Percentiles rank a stretch among this genome's conserved stretches.
phyloP scores from a whole-genome alignment of 2,329 filamentous ascomycete species.

The Trichophyton equinum region DNA sequence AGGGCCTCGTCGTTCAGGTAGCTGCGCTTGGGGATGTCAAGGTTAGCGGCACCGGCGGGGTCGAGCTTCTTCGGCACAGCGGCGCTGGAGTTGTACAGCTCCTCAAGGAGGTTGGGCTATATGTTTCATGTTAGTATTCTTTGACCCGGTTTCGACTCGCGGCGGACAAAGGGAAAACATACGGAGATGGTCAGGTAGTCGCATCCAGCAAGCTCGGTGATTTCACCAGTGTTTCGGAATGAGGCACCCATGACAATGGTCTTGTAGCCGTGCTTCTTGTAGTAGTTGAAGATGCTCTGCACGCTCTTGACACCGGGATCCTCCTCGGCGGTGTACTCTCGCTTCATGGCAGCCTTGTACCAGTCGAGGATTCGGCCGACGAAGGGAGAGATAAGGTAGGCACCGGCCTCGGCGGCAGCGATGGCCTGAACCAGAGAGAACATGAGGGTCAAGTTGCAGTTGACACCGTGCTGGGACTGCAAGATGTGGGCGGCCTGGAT shows the following conservation, averaged over 20 bases:
- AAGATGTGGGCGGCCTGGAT: conserved; percentile 98
- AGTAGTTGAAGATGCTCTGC: conserved; percentile 96
- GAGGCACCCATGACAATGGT: conserved; percentile 99
- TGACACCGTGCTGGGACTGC: conserved; percentile 89
- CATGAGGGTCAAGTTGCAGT: conserved; percentile 98
- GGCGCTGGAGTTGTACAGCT: conserved; percentile 73
- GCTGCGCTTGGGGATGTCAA: conserved; percentile 73
- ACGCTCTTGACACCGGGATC: conserved; percentile 96
- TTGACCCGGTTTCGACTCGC: background rate
- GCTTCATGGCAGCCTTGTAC: conserved; percentile 94
- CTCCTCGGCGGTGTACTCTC: conserved; percentile 77
- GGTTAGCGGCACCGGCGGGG: conserved; percentile 48
- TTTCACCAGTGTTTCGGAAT: conserved; percentile 92
- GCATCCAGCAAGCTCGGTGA: conserved; percentile 94
- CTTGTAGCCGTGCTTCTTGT: conserved; percentile 99
- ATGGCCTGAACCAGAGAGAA: conserved; percentile 94
- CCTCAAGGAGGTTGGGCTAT: conserved; percentile 82
- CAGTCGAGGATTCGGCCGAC: conserved; percentile 98
- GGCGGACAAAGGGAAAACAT: conserved; percentile 29
- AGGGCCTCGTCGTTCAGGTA: conserved; percentile 80
- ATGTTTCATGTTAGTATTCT: background rate
- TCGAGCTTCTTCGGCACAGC: conserved; percentile 88
- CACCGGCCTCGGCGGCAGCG: conserved; percentile 83
- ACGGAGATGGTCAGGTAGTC: conserved; percentile 98
- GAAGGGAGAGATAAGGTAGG: conserved; percentile 98